Conservation (phyloP, 495 filamentous ascomycete genomes). For the Annulohypoxylon stygium region DNA sequence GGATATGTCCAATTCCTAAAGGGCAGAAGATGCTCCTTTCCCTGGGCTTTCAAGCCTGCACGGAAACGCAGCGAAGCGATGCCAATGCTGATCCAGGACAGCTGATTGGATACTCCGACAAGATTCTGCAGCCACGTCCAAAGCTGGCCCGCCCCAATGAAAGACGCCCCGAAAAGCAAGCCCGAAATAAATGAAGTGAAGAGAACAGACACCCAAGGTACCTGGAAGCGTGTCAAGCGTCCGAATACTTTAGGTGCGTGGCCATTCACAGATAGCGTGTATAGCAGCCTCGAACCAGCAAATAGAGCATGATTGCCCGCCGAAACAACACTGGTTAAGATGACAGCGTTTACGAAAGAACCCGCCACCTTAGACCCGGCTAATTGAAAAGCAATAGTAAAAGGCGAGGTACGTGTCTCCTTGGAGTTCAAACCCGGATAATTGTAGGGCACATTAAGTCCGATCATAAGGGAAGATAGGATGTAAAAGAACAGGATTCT, state of each 20-base stretch:
- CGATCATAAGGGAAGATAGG: slow-evolving; percentile 70
- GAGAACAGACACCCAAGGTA: slow-evolving; percentile 71
- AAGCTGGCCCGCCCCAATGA: slow-evolving; percentile 70
- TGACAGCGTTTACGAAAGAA: slow-evolving; percentile 71
- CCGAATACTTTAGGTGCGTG: slow-evolving; percentile 58
- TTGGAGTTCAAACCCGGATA: slow-evolving; percentile 60
- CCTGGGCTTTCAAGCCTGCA: slow-evolving; percentile 64
- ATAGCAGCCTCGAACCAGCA: slow-evolving; percentile 66
- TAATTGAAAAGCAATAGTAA: slow-evolving; percentile 70
- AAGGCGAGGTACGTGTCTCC: slow-evolving; percentile 68
- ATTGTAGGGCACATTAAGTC: slow-evolving; percentile 68
- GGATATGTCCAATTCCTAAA: slow-evolving; percentile 75
- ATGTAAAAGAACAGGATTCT: slow-evolving; percentile 73
- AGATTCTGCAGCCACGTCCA: slow-evolving; percentile 73
- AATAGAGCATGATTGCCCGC: slow-evolving; percentile 66
- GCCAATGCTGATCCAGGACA: slow-evolving; percentile 71
- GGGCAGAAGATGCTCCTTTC: slow-evolving; percentile 68
- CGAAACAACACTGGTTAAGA: slow-evolving; percentile 61
- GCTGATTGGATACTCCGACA: slow-evolving; percentile 73
- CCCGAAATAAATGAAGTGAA: slow-evolving; percentile 67
- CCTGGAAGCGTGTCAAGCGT: slow-evolving; percentile 66
- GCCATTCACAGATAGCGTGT: slow-evolving; percentile 46
- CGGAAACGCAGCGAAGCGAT: slow-evolving; percentile 72
- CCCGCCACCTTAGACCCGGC: slow-evolving; percentile 71
- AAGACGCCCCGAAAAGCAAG: slow-evolving; percentile 71